These are phyloP conservation scores for Paecilomyces niveus DNA, from an alignment of 2,329 filamentous ascomycete species.

Conservation along the genomic window DNA sequence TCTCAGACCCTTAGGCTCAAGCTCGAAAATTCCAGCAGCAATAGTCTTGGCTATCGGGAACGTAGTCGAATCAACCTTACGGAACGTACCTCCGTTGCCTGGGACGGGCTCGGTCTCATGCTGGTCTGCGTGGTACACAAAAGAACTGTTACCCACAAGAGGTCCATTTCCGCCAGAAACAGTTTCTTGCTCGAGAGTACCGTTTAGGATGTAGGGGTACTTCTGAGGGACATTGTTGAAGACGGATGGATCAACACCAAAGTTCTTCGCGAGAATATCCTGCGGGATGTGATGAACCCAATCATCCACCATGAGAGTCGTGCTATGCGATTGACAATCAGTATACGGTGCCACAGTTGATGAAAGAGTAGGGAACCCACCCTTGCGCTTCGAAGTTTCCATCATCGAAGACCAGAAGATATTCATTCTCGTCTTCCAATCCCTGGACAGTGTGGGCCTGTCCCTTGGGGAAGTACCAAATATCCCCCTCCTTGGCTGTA, in stretches of 20 bases:
- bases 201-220: conserved; percentile 58
- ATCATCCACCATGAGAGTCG: conserved; percentile 65
- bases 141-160: conserved; percentile 53
- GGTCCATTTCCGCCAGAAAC: conserved; percentile 43
- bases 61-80: conserved; percentile 60
- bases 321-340: conserved; percentile 31
- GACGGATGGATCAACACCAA: conserved; percentile 53
- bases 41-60: conserved; percentile 61
- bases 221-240: conserved; percentile 53
- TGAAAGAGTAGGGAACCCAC: conserved; percentile 25
- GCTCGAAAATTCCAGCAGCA: conserved; percentile 56
- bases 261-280: conserved; percentile 60
- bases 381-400: conserved; percentile 58
- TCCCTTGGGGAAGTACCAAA: conserved; percentile 65
- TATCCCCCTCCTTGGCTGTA: conserved; percentile 54
- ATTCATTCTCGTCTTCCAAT: conserved; percentile 61
- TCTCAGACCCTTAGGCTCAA: conserved; percentile 56
- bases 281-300: conserved; percentile 62
- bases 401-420: conserved; percentile 59
- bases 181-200: conserved; percentile 43
- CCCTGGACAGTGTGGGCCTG: conserved; percentile 55
- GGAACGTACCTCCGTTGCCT: conserved; percentile 55
- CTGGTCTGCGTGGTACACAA: conserved; percentile 54
- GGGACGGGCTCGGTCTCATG: conserved; percentile 52
- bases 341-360: neutral